Conservation (phyloP, 1,139 yeast genomes). For the Meyerozyma guilliermondii region DNA sequence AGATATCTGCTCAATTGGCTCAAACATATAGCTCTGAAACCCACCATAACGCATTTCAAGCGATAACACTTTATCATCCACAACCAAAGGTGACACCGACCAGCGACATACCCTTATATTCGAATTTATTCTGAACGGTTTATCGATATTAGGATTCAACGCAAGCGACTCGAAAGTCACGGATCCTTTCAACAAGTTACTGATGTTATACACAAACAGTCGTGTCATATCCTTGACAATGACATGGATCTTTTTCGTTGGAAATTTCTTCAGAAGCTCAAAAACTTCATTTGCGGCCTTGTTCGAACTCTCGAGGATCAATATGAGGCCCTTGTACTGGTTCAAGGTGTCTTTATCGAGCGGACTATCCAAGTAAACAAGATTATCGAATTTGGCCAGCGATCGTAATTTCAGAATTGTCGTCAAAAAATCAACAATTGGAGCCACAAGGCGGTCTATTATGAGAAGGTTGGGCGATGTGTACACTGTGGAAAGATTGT, state of each 20-base stretch:
- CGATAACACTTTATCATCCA: conserved; percentile 23
- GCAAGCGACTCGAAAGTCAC: conserved; percentile 17
- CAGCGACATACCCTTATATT: conserved; percentile 27
- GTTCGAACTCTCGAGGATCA: conserved; percentile 22
- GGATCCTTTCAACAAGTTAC: conserved; percentile 17
- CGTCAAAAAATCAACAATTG: conserved; percentile 54
- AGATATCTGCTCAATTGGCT: conserved; percentile 31
- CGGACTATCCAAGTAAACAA: conserved; percentile 48
- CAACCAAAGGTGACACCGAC: conserved; percentile 25
- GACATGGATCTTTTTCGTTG: conserved; percentile 16
- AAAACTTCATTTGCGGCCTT: conserved; percentile 10
- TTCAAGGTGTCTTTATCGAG: conserved; percentile 9
- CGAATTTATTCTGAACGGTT: conserved; percentile 14
- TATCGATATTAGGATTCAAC: conserved; percentile 4
- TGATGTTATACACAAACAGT: conserved; percentile 25
- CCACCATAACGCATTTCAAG: conserved; percentile 17
- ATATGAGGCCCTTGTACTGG: conserved; percentile 30
- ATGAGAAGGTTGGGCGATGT: conserved; percentile 42
- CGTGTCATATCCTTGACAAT: conserved; percentile 29
- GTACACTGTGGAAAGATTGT: conserved; percentile 21
- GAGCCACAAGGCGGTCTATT: conserved; percentile 51
- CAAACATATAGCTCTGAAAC: conserved; percentile 24
- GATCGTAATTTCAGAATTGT: conserved; percentile 55
- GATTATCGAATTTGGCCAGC: conserved; percentile 52
- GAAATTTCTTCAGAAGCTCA: conserved; percentile 8